Conservation (phyloP, 345 rosid species). For the Heritiera littoralis region DNA sequence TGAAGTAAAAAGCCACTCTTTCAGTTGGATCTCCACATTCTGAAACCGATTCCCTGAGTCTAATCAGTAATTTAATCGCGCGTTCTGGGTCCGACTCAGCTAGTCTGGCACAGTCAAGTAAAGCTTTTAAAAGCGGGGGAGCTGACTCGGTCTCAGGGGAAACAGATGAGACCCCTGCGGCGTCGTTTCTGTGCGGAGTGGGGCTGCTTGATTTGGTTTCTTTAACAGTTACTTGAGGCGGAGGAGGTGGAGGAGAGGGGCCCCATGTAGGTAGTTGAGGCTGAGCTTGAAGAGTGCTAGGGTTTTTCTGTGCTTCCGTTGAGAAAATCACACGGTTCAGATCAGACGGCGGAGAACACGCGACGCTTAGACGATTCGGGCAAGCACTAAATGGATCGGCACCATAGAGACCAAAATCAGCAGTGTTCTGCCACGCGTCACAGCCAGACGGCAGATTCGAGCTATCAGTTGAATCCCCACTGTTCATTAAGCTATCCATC, state of each 20-base stretch:
- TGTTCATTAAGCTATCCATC: constrained; percentile 81
- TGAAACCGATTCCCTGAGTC: constrained; percentile 57
- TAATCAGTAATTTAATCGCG: constrained; percentile 49
- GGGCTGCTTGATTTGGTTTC: constrained; percentile 31
- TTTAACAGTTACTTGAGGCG: constrained; percentile 35
- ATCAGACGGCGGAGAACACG: constrained; percentile 64
- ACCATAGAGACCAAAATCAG: constrained; percentile 62
- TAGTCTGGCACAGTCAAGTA: constrained; percentile 64
- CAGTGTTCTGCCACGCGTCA: constrained; percentile 66
- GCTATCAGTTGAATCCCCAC: constrained; percentile 68
- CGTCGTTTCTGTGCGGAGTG: constrained; percentile 22
- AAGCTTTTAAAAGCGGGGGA: constrained; percentile 50
- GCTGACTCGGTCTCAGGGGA: constrained; percentile 50
- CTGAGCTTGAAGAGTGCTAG: constrained; percentile 24
- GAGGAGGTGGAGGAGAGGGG: constrained; percentile 44
- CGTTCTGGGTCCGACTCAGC: constrained; percentile 56
- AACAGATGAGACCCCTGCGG: constrained; percentile 26
- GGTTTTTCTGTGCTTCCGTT: constrained; percentile 38
- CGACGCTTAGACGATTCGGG: constrained; percentile 57
- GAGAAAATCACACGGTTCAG: constrained; percentile 57
- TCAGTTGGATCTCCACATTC: constrained; percentile 71
- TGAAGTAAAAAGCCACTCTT: constrained; percentile 74
- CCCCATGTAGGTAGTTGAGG: constrained; percentile 41
- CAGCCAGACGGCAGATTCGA: constrained; percentile 61
- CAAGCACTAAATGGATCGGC: constrained; percentile 60